Base-by-base conservation (phyloP, 495 filamentous ascomycete species). In the Trichocladium uniseriatum region DNA sequence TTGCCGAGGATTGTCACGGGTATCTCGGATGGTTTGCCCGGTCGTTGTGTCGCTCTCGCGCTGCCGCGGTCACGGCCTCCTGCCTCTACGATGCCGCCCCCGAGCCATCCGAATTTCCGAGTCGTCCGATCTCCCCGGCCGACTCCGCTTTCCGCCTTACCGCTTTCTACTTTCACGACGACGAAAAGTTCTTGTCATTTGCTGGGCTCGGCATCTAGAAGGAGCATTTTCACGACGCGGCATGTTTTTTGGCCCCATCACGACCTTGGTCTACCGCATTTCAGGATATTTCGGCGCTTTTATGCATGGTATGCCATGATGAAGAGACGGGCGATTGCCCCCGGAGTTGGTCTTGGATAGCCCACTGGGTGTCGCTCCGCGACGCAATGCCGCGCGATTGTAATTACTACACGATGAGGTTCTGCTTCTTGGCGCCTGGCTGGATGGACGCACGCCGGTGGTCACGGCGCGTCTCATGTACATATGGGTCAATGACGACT, bases 101-200 rank as follows among this genome's bases (percentile, higher is more conserved):
- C n/a, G n/a, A n/a, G n/a, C n/a, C n/a, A n/a, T n/a, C n/a, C n/a
- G n/a, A n/a, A n/a, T n/a, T n/a, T n/a, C n/a, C n/a, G n/a, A n/a
- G n/a, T n/a, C n/a, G n/a, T 27, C 8, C 8, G 4, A 27, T 27
- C 24, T 27, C 8, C 24, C 24, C 24, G 24, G 8, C 24, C 24
- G 24, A 27, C 8, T 8, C 24, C 4, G 8, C 24, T 27, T 27
- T 8, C 24, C 4, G 24, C 24, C 24, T 27, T 27, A 3, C 24
- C 4, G 8, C 24, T 27, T 27, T 27, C 24, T 27, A 16, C 13
- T 37, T 53, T 43, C 13, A 28, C 43, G 28, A 52, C 42, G 42
- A 53, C 45, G 15, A 53, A 53, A 44, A 42, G 39, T 42, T 38
- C 16, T 37, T 41, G 43, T 48, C 22, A 10, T 38, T 16, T 14